Evolutionary conservation across 1,139 yeast genomes (phyloP).

Genomic region (Schizosaccharomyces versatilis): DNA sequence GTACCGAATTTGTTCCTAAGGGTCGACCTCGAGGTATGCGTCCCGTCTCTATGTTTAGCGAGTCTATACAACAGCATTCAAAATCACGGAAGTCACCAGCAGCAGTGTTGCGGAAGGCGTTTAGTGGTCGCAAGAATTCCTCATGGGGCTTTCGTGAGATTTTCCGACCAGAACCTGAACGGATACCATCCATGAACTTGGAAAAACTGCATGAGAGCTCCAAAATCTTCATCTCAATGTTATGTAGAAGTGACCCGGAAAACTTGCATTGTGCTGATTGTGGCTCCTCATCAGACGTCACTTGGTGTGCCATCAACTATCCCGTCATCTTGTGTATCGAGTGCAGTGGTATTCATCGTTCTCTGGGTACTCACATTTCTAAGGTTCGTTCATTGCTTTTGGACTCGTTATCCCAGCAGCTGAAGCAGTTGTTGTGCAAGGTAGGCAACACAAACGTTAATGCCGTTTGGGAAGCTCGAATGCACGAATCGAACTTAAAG

Average conservation of each 20-base stretch:
- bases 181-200: not conserved
- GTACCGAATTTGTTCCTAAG: not conserved
- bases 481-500: not conserved
- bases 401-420: conserved; percentile 50
- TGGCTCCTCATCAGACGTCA: conserved; percentile 38
- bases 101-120: not conserved
- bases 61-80: not conserved
- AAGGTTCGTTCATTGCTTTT: conserved; percentile 60
- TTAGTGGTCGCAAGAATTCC: not conserved
- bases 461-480: conserved; percentile 29
- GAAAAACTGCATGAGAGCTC: not conserved
- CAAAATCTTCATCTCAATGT: conserved; percentile 20
- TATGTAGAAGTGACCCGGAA: conserved; percentile 30
- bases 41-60: not conserved
- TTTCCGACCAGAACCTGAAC: not conserved
- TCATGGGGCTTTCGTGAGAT: not conserved
- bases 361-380: conserved; percentile 52
- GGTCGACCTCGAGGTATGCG: not conserved
- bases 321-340: conserved; percentile 56
- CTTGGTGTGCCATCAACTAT: conserved; percentile 70
- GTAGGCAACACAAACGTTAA: conserved; percentile 49
- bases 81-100: not conserved
- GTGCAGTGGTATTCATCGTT: conserved; percentile 58
- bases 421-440: conserved; percentile 34
- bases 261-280: conserved; percentile 65